Base-by-base conservation (phyloP, 2,329 filamentous ascomycete species). In the Trichoderma sp. region DNA sequence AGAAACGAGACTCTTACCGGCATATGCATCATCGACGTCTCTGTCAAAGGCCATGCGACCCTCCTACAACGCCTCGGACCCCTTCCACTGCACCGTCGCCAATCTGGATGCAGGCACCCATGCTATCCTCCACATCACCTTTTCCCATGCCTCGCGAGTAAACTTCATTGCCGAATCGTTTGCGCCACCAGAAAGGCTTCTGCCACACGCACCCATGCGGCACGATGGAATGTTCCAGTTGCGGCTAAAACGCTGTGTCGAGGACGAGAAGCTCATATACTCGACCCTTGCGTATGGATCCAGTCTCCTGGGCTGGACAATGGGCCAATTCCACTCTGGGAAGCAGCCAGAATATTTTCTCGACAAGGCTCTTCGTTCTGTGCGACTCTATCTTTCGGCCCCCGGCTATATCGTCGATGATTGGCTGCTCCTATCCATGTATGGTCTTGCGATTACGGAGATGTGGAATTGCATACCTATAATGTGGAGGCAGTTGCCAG, bases 151-250 rank as follows among this genome's bases (percentile, higher is more conserved):
- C 14, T 63, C 60, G 8, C 60, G 60, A 37, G 47, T 24, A 27
- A 63, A 63, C 33, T 63, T 63, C 14, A 47, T 63, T 21, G 60
- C 60, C 14, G 60, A 63, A 14, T 63, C 60, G 16, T 63, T 63
- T 63, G 60, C 60, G 14, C 47, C 60, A 8, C 35, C 47, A 8
- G 53, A 21, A 3, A 37, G n/a, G n/a, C 60, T 63, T 1, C 14
- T 37, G 29, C 47, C 37, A 10, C n/a, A 53, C 16, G 6, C 33
- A 7, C 47, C 60, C 8, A 55, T 37, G 33, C 33, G 49, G 24
- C 61, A 64, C 33, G 61, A 64, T 19, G 40, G 21, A 64, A 64
- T 64, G 61, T 64, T 55, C 3, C 47, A 55, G 5, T 33, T 56
- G 24, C 61, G 61, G 13, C 35, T 43, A 13, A 43, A 19, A 35